Percentiles rank a stretch among this genome's conserved stretches.
phyloP scores from a whole-genome alignment of 2,329 filamentous ascomycete genomes.

The Hypoxylon sp. region DNA sequence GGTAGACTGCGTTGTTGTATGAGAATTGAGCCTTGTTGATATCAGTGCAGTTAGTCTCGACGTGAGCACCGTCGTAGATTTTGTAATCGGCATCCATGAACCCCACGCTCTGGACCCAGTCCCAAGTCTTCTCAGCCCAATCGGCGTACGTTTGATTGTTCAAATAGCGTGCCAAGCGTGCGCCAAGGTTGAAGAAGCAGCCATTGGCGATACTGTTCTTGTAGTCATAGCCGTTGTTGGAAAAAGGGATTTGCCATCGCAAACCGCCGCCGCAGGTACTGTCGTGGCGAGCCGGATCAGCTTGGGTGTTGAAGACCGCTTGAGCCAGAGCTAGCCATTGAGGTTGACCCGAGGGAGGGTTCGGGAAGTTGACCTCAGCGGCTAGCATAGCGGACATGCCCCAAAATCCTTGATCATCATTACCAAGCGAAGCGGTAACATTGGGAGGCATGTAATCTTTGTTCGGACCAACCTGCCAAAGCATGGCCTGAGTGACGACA shows the following conservation, averaged over 20 bases:
- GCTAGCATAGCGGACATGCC: slow-evolving; percentile 74
- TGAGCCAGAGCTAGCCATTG: slow-evolving; percentile 76
- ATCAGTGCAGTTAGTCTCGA: slow-evolving; percentile 62
- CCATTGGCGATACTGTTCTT: slow-evolving; percentile 63
- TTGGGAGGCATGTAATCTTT: slow-evolving; percentile 65
- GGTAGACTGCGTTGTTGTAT: slow-evolving; percentile 67
- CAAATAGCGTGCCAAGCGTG: slow-evolving; percentile 75
- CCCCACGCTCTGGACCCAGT: slow-evolving; percentile 65
- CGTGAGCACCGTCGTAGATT: slow-evolving; percentile 66
- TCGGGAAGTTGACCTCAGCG: slow-evolving; percentile 73
- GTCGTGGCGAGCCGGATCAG: slow-evolving; percentile 69
- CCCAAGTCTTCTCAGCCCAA: slow-evolving; percentile 72
- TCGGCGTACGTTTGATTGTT: slow-evolving; percentile 74
- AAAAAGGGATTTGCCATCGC: slow-evolving; percentile 76
- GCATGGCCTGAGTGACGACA: slow-evolving; percentile 62
- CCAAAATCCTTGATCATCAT: slow-evolving; percentile 75
- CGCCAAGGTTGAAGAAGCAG: slow-evolving; percentile 65
- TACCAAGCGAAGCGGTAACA: slow-evolving; percentile 61
- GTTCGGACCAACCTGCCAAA: slow-evolving; percentile 62
- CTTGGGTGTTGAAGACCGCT: slow-evolving; percentile 75
- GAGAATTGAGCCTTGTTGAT: slow-evolving; percentile 68
- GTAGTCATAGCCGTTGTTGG: slow-evolving; percentile 67
- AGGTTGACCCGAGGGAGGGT: slow-evolving; percentile 64
- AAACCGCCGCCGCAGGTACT: slow-evolving; percentile 72
- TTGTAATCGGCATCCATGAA: slow-evolving; percentile 63